Base-by-base conservation (phyloP, 768 basidiomycete genomes). In the Wakefieldia striispora region DNA sequence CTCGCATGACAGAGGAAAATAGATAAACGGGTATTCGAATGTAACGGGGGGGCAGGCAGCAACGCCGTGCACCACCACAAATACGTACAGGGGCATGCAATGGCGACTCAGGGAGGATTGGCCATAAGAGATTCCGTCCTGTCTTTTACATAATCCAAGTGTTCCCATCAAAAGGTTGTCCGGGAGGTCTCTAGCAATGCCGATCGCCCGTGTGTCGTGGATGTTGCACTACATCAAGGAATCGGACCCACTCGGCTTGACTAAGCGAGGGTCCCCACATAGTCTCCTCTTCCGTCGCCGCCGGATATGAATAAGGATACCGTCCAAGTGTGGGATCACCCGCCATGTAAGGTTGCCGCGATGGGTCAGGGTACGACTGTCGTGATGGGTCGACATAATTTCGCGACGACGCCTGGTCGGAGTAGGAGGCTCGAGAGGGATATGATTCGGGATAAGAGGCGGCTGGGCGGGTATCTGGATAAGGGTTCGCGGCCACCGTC, bases 191-290 rank as follows among this genome's bases (percentile, higher is more conserved):
- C 45, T 42, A 47, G 58, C 49, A 61, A 36, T 57, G 63, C 56
- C 68, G 62, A 45, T 64, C 66, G 19, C 57, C 56, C 36, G 61
- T 47, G 51, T 63, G 63, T 49, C 64, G 49, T 47, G 73, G 66
- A 14, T 80, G 77, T 60, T 82, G 75, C 68, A 88, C 75, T 39
- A 78, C 83, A 51, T 87, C 83, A 67, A 89, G 68, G 62, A 81
- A 79, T 50, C 75, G 73, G 35, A 71, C 74, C 84, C 88, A 90
- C 67, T 90, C 88, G 35, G 82, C 81, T 56, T 86, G 83, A 48
- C 81, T 86, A 61, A 91, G 86, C 33, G 83, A 78, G 14, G 86
- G 77, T 37, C 86, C 86, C 87, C 88, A 91, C 74, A 88, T 83
- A 27, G 73, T 73, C 33, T 75, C 70, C 54, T 86, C 83, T 50